Evolutionary conservation across 495 filamentous ascomycete genomes (phyloP).

Genomic region (Aspergillus asperescens): DNA sequence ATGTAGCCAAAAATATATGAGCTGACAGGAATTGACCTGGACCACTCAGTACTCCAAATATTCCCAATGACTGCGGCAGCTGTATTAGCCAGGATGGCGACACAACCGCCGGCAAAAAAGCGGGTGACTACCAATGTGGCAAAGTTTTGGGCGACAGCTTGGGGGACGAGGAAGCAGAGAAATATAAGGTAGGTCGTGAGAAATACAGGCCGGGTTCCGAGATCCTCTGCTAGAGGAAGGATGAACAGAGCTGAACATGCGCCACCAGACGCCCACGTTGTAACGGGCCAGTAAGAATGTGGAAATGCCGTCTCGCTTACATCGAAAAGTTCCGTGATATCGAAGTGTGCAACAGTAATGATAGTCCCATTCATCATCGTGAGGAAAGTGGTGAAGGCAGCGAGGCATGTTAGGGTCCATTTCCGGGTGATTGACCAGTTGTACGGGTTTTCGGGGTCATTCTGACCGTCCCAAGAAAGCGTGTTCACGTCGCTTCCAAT

Average conservation of each 20-base stretch:
- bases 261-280: constrained; percentile 48
- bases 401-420: constrained; percentile 28
- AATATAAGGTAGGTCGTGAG: constrained; percentile 19
- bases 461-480: neutral
- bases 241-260: constrained; percentile 41
- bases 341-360: constrained; percentile 37
- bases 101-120: constrained; percentile 27
- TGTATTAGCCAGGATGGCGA: constrained; percentile 42
- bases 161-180: constrained; percentile 20
- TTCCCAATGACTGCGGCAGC: constrained; percentile 45
- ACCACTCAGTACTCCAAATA: constrained; percentile 38
- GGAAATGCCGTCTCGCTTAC: constrained; percentile 45
- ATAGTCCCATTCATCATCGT: constrained; percentile 42
- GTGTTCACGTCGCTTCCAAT: neutral
- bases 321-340: constrained; percentile 36
- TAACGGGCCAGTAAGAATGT: constrained; percentile 48
- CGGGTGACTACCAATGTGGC: constrained; percentile 19
- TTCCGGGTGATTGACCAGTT: constrained; percentile 53
- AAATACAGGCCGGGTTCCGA: constrained; percentile 44
- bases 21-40: constrained; percentile 41
- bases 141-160: constrained; percentile 21
- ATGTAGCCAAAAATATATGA: constrained; percentile 43
- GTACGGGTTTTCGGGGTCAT: constrained; percentile 52
- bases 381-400: constrained; percentile 29
- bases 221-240: constrained; percentile 50